These are phyloP conservation scores for Pseudogymnoascus sp. DNA, from an alignment of 2,329 filamentous ascomycete species.

Conservation along the genomic window DNA sequence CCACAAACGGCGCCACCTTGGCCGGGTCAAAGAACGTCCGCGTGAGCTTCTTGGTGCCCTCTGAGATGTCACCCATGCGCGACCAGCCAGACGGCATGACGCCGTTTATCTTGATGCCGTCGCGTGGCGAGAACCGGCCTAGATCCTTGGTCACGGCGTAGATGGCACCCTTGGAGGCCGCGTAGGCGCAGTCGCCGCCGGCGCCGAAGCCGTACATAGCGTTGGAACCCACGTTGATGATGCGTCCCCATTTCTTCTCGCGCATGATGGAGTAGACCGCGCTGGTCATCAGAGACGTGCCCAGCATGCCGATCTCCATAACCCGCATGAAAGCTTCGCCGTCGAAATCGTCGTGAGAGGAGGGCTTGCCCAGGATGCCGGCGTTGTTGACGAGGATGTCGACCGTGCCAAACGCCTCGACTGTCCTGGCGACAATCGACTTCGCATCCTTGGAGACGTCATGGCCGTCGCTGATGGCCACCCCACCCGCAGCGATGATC, in stretches of 20 bases:
- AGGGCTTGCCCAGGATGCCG: neutral
- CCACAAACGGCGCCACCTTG: slow-evolving; percentile 16
- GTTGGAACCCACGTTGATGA: slow-evolving; percentile 17
- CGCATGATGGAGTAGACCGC: slow-evolving; percentile 20
- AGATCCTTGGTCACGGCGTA: no score
- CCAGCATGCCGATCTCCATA: neutral
- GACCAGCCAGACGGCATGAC: slow-evolving; percentile 18
- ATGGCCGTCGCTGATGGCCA: no score
- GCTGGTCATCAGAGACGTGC: slow-evolving; percentile 15
- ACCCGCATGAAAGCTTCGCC: slow-evolving; percentile 14
- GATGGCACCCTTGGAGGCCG: no score
- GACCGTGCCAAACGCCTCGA: slow-evolving; percentile 15
- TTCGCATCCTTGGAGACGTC: no score
- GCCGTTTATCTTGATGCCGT: neutral
- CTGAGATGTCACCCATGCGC: slow-evolving; percentile 21
- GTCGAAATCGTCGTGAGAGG: slow-evolving; percentile 13
- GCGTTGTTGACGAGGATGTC: no score
- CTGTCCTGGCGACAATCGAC: slow-evolving; percentile 14
- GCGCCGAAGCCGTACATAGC: slow-evolving; percentile 19
- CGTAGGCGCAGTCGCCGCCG: slow-evolving; percentile 14
- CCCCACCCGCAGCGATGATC: slow-evolving; percentile 12
- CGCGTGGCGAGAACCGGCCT: no score
- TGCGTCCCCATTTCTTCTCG: slow-evolving; percentile 14
- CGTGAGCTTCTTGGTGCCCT: slow-evolving; percentile 17
- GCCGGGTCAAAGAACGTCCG: slow-evolving; percentile 17